Evolutionary conservation across 805 yeast genomes (phyloP).

Genomic region (Wickerhamomyces strasburgensis): DNA sequence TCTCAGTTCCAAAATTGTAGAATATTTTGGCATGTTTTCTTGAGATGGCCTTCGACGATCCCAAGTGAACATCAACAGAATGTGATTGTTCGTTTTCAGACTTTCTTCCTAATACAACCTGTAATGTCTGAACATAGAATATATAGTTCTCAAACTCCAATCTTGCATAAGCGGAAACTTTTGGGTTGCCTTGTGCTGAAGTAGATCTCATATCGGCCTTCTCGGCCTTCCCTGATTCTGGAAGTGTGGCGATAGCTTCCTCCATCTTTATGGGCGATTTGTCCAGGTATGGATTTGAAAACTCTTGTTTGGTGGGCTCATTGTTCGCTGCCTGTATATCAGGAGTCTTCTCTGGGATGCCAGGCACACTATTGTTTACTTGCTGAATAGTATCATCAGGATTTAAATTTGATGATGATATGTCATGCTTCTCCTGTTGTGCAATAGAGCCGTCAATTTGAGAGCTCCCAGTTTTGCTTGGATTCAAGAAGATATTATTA

Average conservation of each 20-base stretch:
- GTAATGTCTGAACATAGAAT: constrained; percentile 93
- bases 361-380: too few species aligned
- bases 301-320: not conserved
- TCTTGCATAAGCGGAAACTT: constrained; percentile 54
- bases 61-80: constrained; percentile 87
- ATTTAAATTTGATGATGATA: not conserved
- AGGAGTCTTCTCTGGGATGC: constrained; percentile 7
- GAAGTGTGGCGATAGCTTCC: constrained; percentile 14
- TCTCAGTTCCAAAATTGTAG: constrained; percentile 92
- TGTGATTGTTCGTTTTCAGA: constrained; percentile 66
- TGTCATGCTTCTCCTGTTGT: too few species aligned
- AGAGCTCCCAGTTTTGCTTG: too few species aligned
- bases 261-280: constrained; percentile 5
- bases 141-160: constrained; percentile 90
- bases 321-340: not conserved
- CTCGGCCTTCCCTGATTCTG: constrained; percentile 10
- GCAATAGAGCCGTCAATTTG: too few species aligned
- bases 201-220: constrained; percentile 7
- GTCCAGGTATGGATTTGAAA: constrained; percentile 1
- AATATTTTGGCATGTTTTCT: constrained; percentile 93
- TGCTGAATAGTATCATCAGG: constrained; percentile 19
- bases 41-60: constrained; percentile 88
- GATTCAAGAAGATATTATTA: too few species aligned
- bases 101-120: constrained; percentile 87
- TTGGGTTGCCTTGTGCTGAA: constrained; percentile 21